Conservation (phyloP, 148 eudicot genomes). For the Fagopyrum esculentum region DNA sequence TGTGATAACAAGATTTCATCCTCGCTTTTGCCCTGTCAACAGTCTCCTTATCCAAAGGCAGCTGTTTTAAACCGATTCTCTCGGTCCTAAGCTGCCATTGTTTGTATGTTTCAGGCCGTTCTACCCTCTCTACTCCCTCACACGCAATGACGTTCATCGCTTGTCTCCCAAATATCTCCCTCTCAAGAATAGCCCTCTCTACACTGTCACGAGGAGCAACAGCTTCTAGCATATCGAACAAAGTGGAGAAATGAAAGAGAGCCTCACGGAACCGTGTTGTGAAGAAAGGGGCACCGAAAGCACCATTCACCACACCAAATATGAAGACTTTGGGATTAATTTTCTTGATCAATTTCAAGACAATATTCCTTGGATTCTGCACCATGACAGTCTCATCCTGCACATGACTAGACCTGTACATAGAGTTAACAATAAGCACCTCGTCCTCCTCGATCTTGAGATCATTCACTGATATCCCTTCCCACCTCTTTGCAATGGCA, state of each 20-base stretch:
- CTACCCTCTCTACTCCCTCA: slow-evolving; percentile 75
- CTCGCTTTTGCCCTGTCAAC: slow-evolving; percentile 37
- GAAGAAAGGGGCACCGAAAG: slow-evolving; percentile 68
- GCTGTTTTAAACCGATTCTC: slow-evolving; percentile 61
- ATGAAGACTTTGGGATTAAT: slow-evolving; percentile 56
- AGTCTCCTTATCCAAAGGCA: slow-evolving; percentile 45
- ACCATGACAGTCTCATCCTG: slow-evolving; percentile 66
- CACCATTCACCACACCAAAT: slow-evolving; percentile 56
- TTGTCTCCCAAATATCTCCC: slow-evolving; percentile 56
- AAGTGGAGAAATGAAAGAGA: slow-evolving; percentile 61
- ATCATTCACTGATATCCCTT: slow-evolving; percentile 52
- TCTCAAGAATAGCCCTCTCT: slow-evolving; percentile 65
- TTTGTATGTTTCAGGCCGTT: slow-evolving; percentile 79
- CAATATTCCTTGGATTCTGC: slow-evolving; percentile 62
- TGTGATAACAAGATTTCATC: slow-evolving; percentile 48
- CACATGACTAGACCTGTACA: slow-evolving; percentile 44
- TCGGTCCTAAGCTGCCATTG: slow-evolving; percentile 74
- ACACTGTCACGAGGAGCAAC: slow-evolving; percentile 47
- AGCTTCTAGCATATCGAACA: slow-evolving; percentile 72
- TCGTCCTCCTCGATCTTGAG: slow-evolving; percentile 54
- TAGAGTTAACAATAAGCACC: slow-evolving; percentile 58
- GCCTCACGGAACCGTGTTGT: slow-evolving; percentile 69
- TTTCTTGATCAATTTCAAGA: slow-evolving; percentile 42
- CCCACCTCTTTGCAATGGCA: slow-evolving; percentile 83
- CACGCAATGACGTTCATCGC: slow-evolving; percentile 71